Conservation (phyloP, 2,329 filamentous ascomycete genomes). For the Gnomoniopsis smithogilvyi region DNA sequence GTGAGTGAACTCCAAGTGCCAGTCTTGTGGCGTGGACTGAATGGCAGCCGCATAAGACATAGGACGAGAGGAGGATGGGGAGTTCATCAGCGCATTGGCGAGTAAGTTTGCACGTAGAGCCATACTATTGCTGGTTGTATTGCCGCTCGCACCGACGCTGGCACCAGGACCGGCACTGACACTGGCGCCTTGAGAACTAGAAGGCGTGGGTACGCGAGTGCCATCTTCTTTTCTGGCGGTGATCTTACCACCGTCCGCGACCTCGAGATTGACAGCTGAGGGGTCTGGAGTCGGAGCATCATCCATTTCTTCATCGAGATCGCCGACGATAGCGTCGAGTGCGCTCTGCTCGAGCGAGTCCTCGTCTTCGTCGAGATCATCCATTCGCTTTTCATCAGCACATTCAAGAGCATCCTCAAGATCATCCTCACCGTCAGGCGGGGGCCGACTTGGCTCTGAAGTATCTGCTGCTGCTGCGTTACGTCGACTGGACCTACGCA, state of each 20-base stretch:
- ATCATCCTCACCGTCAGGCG: constrained; percentile 57
- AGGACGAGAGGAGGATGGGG: constrained; percentile 56
- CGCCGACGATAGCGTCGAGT: constrained; percentile 85
- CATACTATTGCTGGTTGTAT: constrained; percentile 30
- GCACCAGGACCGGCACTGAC: constrained; percentile 30
- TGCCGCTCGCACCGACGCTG: neutral
- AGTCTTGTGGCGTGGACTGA: constrained; percentile 79
- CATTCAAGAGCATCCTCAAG: constrained; percentile 78
- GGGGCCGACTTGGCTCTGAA: constrained; percentile 46
- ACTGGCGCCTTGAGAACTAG: constrained; percentile 23
- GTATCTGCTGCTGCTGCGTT: constrained; percentile 51
- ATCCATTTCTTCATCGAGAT: constrained; percentile 81
- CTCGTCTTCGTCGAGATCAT: constrained; percentile 57
- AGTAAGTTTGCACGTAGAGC: constrained; percentile 39
- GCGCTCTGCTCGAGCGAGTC: constrained; percentile 63
- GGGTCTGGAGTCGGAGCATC: constrained; percentile 71
- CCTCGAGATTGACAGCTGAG: constrained; percentile 86
- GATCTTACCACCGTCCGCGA: constrained; percentile 81
- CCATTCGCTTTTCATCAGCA: constrained; percentile 84
- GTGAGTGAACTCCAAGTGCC: constrained; percentile 95
- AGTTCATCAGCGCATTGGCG: constrained; percentile 37
- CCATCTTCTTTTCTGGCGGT: constrained; percentile 92
- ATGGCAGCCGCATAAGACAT: constrained; percentile 84
- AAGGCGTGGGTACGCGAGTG: constrained; percentile 76
- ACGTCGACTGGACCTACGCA: constrained; percentile 63